A percentile compares a stretch with the other conserved stretches of the same genome.
Evolutionary conservation across 331 rosid genomes (phyloP).

Genomic region (Erythrophleum ivorense): DNA sequence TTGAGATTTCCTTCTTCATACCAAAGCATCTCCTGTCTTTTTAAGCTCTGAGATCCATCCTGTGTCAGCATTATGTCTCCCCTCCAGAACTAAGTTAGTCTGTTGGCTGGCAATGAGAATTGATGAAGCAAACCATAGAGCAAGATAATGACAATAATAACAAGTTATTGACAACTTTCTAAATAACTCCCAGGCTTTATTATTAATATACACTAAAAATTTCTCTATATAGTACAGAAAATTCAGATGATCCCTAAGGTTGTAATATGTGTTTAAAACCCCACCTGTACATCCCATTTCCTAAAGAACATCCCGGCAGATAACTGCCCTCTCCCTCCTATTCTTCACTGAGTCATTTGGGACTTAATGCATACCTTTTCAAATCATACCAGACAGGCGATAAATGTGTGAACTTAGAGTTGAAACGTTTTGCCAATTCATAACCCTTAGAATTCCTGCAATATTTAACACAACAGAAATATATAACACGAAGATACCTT

Average conservation of each 20-base stretch:
- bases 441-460: slow-evolving; percentile 94
- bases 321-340: slow-evolving; percentile 25
- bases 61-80: slow-evolving; percentile 86
- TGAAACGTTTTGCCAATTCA: slow-evolving; percentile 83
- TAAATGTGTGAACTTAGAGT: slow-evolving; percentile 88
- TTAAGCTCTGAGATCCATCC: slow-evolving; percentile 91
- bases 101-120: slow-evolving; percentile 71
- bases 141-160: slow-evolving; percentile 20
- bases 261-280: slow-evolving; percentile 8
- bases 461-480: slow-evolving; percentile 26
- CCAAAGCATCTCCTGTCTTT: slow-evolving; percentile 80
- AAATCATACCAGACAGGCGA: slow-evolving; percentile 94
- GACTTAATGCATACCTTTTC: slow-evolving; percentile 68
- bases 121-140: slow-evolving; percentile 46
- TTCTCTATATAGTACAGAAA: slow-evolving; percentile 16
- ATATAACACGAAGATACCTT: slow-evolving; percentile 16
- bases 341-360: slow-evolving; percentile 33
- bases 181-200: slow-evolving; percentile 13
- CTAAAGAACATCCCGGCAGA: slow-evolving; percentile 17
- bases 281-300: slow-evolving; percentile 23
- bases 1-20: slow-evolving; percentile 44
- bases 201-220: slow-evolving; percentile 27
- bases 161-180: slow-evolving; percentile 12
- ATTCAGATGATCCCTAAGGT: slow-evolving; percentile 22
- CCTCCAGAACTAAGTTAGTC: slow-evolving; percentile 76